Base-by-base conservation (phyloP, 139 green algal genomes). In the Tetratostichococcus sp. region DNA sequence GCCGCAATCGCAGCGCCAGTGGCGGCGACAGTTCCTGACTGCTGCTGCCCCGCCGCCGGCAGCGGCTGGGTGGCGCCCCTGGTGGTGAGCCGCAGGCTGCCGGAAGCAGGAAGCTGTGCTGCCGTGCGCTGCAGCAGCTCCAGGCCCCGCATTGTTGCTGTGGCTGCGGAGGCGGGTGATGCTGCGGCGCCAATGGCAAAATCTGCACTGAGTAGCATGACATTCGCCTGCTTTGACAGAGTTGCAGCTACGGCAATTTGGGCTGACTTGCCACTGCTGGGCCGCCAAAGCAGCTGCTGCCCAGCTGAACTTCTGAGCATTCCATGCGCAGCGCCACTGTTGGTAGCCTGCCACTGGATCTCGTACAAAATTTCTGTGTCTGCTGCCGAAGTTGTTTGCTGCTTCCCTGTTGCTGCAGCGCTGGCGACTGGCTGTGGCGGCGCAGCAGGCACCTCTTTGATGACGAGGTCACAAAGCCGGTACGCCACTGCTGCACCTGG, bases 311-410 rank as follows among this genome's bases (percentile, higher is more conserved):
- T 62, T 8, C 14, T 25, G 17, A 26, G 11, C 19, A 62, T 4
- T 4, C 2, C 50, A 2, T 25, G 19, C 17, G 19, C 11, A 26
- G 11, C 50, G 50, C 50, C 50, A 26, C 14, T 26, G 19, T 62
- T 23, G 11, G 21, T 17, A 35, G 57, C 71, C 71, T 76, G 71
- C 71, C 71, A 76, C 57, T 76, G 32, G 0, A 62, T 34, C 58
- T 76, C 57, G 32, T 76, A 76, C 32, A 76, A 57, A 1, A 76
- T 14, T 0, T 65, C 35, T 26, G 62, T 26, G 17, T 11, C 26
- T 34, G 26, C n/a, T 26, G 62, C 1, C n/a, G 62, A 22, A 22
- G 25, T 4, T 16, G 8, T 3, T 14, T 16, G 5, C 28, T 32
- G 62, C n/a, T 32, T 4, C 62, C 2, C 26, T 21, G 62, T 26